Evolutionary conservation across 1,284 basidiomycete species (phyloP), one percentile per base, ranked within the genome.

Genomic region (Sporisorium sorghi): DNA sequence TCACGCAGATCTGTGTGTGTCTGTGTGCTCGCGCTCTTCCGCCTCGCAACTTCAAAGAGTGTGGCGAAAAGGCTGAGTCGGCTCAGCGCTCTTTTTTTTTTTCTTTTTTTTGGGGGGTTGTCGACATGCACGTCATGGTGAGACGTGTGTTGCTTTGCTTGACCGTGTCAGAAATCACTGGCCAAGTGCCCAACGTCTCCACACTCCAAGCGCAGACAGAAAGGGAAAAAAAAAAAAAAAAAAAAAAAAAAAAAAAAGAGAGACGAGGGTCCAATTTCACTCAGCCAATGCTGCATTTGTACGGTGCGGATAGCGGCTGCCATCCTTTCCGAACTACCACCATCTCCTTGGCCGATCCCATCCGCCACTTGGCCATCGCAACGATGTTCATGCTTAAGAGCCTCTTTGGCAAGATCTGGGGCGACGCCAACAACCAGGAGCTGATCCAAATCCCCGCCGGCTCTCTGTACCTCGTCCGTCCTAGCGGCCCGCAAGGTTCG

Each of bases 391-490:
- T 92, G 85, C 89, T 92, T 86, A 91, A 90, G 86, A 94, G 90
- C 84, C 86, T 96, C 43, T 89, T 96, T 73, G 91, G 92, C 77
- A 93, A 91, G 88, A 94, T 97, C 86, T 95, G 94, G 93, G 93
- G 73, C 48, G 81, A 82, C 37, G 46, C 79, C 60, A 69, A 80
- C 64, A 82, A 81, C 43, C 68, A 78, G 23, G 81, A 83, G 66
- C 89, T 99, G 53, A 93, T 97, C 54, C 96, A 97, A 87, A 92
- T 98, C 60, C 92, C 93, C 15, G 91, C 91, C 71, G 97, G 96
- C 3, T 91, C 94, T 82, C 89, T 99, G 30, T 96, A 92, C 86
- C 90, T 98, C 66, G 90, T 96, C 60, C 90, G 96, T 50, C 92
- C 93, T 40, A 93, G 92, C 65, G 92, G 91, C 76, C 91, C 97